A percentile compares a stretch with the other conserved stretches of the same genome.
Evolutionary conservation across 352 stramenopile genomes (phyloP).

Genomic region (Phytophthora hybrid): DNA sequence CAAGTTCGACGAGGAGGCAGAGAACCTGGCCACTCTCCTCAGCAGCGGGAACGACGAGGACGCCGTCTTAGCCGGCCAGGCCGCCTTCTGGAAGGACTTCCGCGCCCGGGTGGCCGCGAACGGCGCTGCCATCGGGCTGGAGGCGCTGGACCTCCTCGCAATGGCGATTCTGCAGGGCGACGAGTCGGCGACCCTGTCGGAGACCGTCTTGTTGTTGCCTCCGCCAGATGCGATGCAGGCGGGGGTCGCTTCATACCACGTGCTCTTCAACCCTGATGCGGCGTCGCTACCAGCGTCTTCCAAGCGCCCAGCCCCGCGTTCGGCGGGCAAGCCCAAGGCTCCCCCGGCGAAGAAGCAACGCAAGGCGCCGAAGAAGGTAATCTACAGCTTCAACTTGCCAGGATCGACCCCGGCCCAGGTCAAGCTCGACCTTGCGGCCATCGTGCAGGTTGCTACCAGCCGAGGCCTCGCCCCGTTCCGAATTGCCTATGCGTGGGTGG

Average conservation of each 20-base stretch:
- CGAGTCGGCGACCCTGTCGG: neutral
- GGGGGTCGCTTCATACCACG: neutral
- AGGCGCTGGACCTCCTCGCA: neutral
- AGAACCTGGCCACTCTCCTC: neutral
- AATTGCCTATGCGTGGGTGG: neutral
- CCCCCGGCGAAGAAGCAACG: neutral
- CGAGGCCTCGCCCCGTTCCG: too few relatives aligned
- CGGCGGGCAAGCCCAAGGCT: neutral
- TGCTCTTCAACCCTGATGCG: neutral
- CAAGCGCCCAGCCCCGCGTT: neutral
- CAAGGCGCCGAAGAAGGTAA: neutral
- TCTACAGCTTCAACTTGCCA: neutral
- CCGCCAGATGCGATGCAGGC: too few relatives aligned
- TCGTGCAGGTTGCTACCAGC: neutral
- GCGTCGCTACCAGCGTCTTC: neutral
- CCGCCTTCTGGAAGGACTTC: neutral
- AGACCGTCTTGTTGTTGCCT: neutral
- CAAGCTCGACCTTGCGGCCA: neutral
- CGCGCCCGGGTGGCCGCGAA: neutral
- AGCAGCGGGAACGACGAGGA: too few relatives aligned
- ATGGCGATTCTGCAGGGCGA: neutral
- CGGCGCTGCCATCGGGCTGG: neutral
- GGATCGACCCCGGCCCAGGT: neutral
- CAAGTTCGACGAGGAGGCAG: neutral
- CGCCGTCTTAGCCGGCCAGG: neutral